Evolutionary conservation across 441 rosid genomes (phyloP).

Genomic region (Euphorbia corollata): DNA sequence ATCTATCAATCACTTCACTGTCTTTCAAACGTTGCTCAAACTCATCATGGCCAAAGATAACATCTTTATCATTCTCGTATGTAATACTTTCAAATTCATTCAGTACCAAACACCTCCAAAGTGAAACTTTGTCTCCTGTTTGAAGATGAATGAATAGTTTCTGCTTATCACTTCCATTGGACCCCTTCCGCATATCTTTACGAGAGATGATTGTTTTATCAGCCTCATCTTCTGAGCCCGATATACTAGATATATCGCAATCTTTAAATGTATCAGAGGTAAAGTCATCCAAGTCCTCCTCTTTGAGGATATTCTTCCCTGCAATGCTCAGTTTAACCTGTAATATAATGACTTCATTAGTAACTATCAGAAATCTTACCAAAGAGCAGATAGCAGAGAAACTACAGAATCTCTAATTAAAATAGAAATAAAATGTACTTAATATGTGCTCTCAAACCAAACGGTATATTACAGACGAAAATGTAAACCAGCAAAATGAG

Average conservation of each 20-base stretch:
- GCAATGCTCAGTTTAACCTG: conserved; percentile 81
- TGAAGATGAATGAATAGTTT: conserved; percentile 56
- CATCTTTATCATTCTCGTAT: conserved; percentile 31
- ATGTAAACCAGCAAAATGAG: too few species aligned
- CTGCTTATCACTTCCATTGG: conserved; percentile 34
- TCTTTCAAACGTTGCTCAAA: conserved; percentile 27
- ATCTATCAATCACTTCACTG: conserved; percentile 51
- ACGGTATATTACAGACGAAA: neutral
- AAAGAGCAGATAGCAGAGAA: neutral
- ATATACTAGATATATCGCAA: conserved; percentile 79
- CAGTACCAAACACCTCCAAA: conserved; percentile 65
- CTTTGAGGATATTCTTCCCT: conserved; percentile 63
- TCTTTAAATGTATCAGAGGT: conserved; percentile 63
- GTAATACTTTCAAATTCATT: conserved; percentile 52
- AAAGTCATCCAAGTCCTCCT: conserved; percentile 78
- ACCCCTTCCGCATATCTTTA: conserved; percentile 31
- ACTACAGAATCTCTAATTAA: too few species aligned
- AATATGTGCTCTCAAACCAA: neutral
- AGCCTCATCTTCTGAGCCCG: conserved; percentile 92
- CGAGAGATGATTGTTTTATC: conserved; percentile 31
- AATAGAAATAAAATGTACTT: too few species aligned
- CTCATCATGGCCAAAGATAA: conserved; percentile 14
- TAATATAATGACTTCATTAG: neutral
- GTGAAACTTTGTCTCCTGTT: conserved; percentile 61
- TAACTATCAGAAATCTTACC: neutral